Base-by-base conservation (phyloP, 1,284 basidiomycete species). In the Microbotryum intermedium region DNA sequence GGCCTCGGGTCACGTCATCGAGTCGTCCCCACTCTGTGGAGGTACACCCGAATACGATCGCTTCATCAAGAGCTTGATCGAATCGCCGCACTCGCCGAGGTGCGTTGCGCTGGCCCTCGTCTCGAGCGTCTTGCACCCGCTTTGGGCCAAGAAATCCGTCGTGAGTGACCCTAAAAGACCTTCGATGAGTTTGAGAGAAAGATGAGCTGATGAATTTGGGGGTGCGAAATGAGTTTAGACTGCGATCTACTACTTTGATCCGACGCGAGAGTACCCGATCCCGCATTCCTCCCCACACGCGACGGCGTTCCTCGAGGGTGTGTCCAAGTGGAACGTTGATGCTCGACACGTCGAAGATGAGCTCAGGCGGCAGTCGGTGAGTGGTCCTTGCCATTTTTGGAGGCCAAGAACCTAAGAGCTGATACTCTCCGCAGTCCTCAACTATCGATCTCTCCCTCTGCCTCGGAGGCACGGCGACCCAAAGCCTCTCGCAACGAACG, bases 361-460 rank as follows among this genome's bases (percentile, higher is more conserved):
- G 77, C 77, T 98, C 68, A 83, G 94, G 73, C 82, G 93, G 74
- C 95, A 98, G 78, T 91, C 92, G 74, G 92, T 94, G 74, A 80
- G 90, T 80, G 57, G n/a, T 56, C 51, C 46, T 62, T 63, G 60
- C n/a, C 60, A 60, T 65, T 59, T 59, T 62, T 68, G 61, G 44
- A 21, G 45, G 56, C 30, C 56, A 29, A 25, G 43, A 16, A 13
- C 13, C 11, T 39, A 16, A 25, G 18, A 16, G 6, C 43, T 34
- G 50, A 48, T 53, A n/a, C 54, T 46, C 48, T 49, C 20, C 23
- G 45, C 69, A 91, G 88, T 91, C 88, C 9, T 87, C 91, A 0
- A 97, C 93, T n/a, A 97, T 97, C 72, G 94, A 98, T 75, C 90
- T 98, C 69, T 86, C 88, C 44, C 80, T 98, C 44, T 97, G 94